phyloP scores from a whole-genome alignment of 768 basidiomycete genomes.

The Suillus clintonianus region DNA sequence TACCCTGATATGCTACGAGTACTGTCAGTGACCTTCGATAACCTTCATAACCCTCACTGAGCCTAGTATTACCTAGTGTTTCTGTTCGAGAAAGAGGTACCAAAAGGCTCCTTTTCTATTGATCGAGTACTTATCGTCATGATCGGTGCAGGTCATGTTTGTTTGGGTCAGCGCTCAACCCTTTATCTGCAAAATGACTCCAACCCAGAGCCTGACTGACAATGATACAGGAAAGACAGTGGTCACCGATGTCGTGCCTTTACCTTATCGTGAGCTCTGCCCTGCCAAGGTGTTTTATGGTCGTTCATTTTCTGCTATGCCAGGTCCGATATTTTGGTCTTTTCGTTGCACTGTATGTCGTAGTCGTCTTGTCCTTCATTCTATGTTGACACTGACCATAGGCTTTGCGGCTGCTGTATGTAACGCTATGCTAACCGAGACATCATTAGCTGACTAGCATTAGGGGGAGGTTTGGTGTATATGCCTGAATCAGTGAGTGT shows the following conservation, averaged over 20 bases:
- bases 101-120: not conserved
- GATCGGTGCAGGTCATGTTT: not conserved
- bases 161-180: not conserved
- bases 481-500: not conserved
- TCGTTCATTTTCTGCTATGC: not conserved
- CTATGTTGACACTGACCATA: not conserved
- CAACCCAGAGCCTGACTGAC: not conserved
- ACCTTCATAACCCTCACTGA: not conserved
- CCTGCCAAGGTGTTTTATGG: not conserved
- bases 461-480: not conserved
- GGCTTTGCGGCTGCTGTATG: not conserved
- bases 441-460: not conserved
- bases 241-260: not conserved
- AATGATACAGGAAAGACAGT: not conserved
- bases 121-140: not conserved
- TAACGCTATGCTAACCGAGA: not conserved
- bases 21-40: not conserved
- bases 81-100: not conserved
- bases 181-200: not conserved
- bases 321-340: not conserved
- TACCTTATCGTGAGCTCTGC: not conserved
- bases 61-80: not conserved
- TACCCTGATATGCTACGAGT: not conserved
- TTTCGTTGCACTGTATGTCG: not conserved
- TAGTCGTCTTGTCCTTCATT: not conserved